A percentile compares a stretch with the other conserved stretches of the same genome.
These are phyloP conservation scores for Pseudozyma thailandica DNA, from an alignment of 1,284 basidiomycete genomes.

Conservation along the genomic window DNA sequence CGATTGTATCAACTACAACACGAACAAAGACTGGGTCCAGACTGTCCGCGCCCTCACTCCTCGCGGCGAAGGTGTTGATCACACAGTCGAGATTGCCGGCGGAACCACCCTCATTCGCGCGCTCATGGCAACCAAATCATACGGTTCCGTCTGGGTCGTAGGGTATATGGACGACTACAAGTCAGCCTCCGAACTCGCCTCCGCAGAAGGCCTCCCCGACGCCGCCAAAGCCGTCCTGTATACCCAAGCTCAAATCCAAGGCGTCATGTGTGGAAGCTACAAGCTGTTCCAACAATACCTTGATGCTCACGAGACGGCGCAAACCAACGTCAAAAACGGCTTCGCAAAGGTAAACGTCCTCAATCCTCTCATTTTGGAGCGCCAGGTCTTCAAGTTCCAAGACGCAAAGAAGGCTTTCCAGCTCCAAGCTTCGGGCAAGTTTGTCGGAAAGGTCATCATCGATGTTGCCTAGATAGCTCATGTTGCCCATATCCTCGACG, in stretches of 20 bases:
- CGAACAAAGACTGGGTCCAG: slow-evolving; percentile 21
- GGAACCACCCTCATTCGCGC: slow-evolving; percentile 27
- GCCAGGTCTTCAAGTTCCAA: slow-evolving; percentile 31
- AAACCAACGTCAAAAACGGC: slow-evolving; percentile 4
- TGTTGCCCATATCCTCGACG: too few species aligned
- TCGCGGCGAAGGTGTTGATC: slow-evolving; percentile 25
- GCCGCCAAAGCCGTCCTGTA: slow-evolving; percentile 36
- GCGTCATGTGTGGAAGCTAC: slow-evolving; percentile 47
- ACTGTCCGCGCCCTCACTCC: slow-evolving; percentile 25
- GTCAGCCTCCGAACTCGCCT: background rate
- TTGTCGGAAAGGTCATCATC: slow-evolving; percentile 49
- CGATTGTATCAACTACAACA: slow-evolving; percentile 47
- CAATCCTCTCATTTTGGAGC: slow-evolving; percentile 16
- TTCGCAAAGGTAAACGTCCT: slow-evolving; percentile 17
- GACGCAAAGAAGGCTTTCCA: slow-evolving; percentile 41
- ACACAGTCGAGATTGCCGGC: slow-evolving; percentile 50
- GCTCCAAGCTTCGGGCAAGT: slow-evolving; percentile 20
- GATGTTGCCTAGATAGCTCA: slow-evolving; percentile 22
- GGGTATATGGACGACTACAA: slow-evolving; percentile 52
- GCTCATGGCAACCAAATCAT: slow-evolving; percentile 24
- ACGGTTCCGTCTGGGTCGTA: slow-evolving; percentile 37
- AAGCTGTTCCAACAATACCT: slow-evolving; percentile 40
- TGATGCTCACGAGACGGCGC: slow-evolving; percentile 19
- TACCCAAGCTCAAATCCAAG: slow-evolving; percentile 31
- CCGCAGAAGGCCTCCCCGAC: slow-evolving; percentile 16